phyloP scores from a whole-genome alignment of 2,329 filamentous ascomycete species.

The Hypoxylon sp. region DNA sequence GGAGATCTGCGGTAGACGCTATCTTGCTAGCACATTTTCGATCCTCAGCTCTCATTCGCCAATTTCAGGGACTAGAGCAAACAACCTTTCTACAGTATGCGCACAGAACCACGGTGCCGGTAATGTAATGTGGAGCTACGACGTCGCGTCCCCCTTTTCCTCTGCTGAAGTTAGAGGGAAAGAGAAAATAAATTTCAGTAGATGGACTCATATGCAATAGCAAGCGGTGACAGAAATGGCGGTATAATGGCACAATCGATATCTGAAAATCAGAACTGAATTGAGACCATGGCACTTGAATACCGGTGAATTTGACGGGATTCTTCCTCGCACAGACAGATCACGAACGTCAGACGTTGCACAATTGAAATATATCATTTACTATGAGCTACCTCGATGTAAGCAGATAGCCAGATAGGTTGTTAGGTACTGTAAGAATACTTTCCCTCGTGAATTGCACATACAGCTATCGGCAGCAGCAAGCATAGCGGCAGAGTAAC shows the following conservation, averaged over 20 bases:
- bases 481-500: background rate
- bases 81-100: background rate
- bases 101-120: background rate
- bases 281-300: background rate
- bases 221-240: no score
- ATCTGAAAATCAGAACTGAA: background rate
- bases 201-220: no score
- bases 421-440: background rate
- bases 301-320: background rate
- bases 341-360: no score
- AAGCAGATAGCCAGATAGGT: background rate
- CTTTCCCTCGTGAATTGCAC: background rate
- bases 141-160: no score
- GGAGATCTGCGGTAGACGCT: conserved; percentile 12
- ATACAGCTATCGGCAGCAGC: background rate
- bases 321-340: background rate
- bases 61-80: background rate
- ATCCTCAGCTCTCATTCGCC: conserved; percentile 5
- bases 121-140: no score
- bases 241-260: no score
- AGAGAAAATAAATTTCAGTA: no score
- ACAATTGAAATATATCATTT: background rate
- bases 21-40: background rate
- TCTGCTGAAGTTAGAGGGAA: no score
- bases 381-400: background rate